Conservation (phyloP, 441 rosid species). For the Syzygium syzygioides region DNA sequence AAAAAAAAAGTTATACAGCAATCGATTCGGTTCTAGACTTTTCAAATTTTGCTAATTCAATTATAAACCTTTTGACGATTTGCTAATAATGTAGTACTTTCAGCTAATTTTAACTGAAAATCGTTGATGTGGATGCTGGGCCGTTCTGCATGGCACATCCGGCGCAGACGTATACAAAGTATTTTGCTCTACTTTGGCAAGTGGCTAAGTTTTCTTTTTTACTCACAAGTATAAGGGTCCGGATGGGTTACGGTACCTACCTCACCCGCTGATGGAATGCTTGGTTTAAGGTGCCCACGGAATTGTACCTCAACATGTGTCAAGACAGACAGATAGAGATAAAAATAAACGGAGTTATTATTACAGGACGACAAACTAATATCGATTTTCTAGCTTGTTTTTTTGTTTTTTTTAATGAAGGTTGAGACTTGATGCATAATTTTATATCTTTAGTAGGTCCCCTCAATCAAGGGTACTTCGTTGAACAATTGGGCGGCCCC, state of each 20-base stretch:
- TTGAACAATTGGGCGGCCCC: not conserved
- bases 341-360: not conserved
- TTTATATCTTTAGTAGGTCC: not conserved
- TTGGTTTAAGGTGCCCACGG: not conserved
- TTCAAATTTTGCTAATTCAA: not conserved
- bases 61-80: not conserved
- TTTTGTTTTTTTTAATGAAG: not conserved
- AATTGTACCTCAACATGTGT: not conserved
- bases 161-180: accelerated
- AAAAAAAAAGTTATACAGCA: too few relatives aligned
- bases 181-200: not conserved
- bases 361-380: not conserved
- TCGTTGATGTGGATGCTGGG: accelerated
- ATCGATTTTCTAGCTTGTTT: not conserved
- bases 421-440: not conserved
- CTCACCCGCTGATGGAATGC: not conserved
- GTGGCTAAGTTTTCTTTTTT: not conserved
- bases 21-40: too few relatives aligned
- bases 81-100: accelerated
- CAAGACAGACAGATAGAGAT: not conserved
- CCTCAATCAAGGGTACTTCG: not conserved
- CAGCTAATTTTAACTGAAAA: accelerated
- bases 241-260: not conserved
- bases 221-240: not conserved
- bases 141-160: too few relatives aligned